Evolutionary conservation across 139 green algal genomes (phyloP).

Genomic region (Eudorina sp.): DNA sequence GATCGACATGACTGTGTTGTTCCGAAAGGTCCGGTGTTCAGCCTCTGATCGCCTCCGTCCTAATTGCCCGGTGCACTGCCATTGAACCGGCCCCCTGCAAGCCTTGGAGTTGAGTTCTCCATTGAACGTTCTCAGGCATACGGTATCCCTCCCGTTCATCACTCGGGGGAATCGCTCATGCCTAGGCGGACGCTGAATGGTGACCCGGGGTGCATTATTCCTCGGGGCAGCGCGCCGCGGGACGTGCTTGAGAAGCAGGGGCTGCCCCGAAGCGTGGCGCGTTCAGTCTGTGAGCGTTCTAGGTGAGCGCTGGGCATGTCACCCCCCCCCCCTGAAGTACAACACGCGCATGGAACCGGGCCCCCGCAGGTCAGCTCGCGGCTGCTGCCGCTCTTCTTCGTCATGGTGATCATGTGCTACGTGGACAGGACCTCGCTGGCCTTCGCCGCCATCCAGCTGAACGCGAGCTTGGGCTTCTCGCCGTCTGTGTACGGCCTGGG

Average conservation of each 20-base stretch:
- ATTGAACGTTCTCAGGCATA: no score
- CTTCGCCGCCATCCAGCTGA: slow-evolving; percentile 83
- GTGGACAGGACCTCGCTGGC: slow-evolving; percentile 81
- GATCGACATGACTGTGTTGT: not conserved
- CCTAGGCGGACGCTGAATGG: no score
- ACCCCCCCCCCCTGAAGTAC: not conserved
- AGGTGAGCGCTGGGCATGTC: not conserved
- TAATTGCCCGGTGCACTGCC: no score
- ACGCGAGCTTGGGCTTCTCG: slow-evolving; percentile 69
- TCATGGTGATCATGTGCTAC: slow-evolving; percentile 44
- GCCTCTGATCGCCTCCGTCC: not conserved
- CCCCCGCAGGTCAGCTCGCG: not conserved
- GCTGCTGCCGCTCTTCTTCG: slow-evolving; percentile 40
- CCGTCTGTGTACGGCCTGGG: slow-evolving; percentile 80
- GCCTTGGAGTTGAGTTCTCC: no score
- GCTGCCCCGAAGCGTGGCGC: not conserved
- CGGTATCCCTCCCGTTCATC: no score
- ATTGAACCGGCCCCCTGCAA: no score
- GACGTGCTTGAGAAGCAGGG: not conserved
- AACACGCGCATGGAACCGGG: not conserved
- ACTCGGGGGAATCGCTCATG: not conserved
- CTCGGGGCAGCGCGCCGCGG: not conserved
- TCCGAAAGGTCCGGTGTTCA: not conserved
- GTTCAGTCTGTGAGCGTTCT: not conserved
- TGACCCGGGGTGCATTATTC: not conserved